Base-by-base conservation (phyloP, 140 eudicot species). In the Cichorium intybus region DNA sequence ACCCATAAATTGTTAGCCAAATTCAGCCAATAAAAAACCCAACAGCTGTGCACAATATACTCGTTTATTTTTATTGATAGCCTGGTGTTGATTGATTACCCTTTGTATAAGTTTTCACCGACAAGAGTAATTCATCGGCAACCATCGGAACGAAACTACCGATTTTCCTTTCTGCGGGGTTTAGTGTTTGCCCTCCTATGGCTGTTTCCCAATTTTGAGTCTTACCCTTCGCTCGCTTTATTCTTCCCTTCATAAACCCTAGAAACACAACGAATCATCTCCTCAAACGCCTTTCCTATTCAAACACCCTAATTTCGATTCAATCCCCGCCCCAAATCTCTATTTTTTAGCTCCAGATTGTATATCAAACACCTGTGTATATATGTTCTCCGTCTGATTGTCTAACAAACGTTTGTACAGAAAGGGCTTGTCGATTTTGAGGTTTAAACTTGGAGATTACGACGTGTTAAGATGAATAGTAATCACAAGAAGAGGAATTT, bases 401-500 rank as follows among this genome's bases (percentile, higher is more conserved):
- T 1, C 28, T 16, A 58, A 28, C 46, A 68, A 9, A 18, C 16
- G 16, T 67, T 37, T 15, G n/a, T 22, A 65, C 49, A 39, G 21
- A 10, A 50, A 33, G 17, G 17, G 47, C 6, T 14, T 31, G 17
- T 41, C 16, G 56, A 63, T 48, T 29, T 48, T 39, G 39, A 53
- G 56, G 56, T 50, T 20, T 17, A 50, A 50, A 21, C 51, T 80
- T 65, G 79, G 81, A 61, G 59, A 51, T 56, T 56, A 29, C 43
- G 12, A 31, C 15, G 35, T 14, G 21, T 55, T 55, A 27, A 55
- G 23, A 43, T 43, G 68, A 62, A 45, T 55, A 85, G 66, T 55
- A 60, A 72, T 60, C 84, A 71, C 84, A 80, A 77, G 74, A 83
- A 83, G 78, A 87, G 82, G 82, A 81, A 67, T 72, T 83, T 80